These are phyloP conservation scores for Suillus fuscotomentosus DNA, from an alignment of 768 basidiomycete species.

Conservation along the genomic window DNA sequence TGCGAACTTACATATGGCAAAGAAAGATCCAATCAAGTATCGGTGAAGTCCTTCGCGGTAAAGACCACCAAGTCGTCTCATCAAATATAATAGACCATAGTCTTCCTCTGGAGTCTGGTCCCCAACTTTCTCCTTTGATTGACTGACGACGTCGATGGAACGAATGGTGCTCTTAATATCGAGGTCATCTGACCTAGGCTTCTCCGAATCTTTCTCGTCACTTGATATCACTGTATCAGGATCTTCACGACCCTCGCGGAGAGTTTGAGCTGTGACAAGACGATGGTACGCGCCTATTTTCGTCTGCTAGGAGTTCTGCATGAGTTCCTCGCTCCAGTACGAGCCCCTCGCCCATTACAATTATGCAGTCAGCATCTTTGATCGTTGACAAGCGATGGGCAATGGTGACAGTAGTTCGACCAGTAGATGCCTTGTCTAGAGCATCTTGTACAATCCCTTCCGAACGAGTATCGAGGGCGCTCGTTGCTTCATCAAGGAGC, in stretches of 20 bases:
- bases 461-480: conserved; percentile 48
- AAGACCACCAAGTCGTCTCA: conserved; percentile 36
- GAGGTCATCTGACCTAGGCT: conserved; percentile 29
- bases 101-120: background rate
- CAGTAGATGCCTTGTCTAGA: conserved; percentile 46
- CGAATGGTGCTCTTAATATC: conserved; percentile 20
- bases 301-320: conserved; percentile 33
- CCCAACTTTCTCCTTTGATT: background rate
- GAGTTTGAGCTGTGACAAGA: conserved; percentile 43
- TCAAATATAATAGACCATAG: conserved; percentile 35
- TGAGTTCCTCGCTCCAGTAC: conserved; percentile 47
- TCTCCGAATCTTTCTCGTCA: conserved; percentile 19
- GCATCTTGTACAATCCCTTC: conserved; percentile 55
- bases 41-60: conserved; percentile 35
- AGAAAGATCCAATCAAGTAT: conserved; percentile 37
- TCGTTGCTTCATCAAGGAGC: conserved; percentile 49
- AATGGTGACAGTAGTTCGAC: conserved; percentile 35
- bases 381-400: conserved; percentile 39
- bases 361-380: conserved; percentile 42
- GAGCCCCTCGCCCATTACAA: conserved; percentile 44
- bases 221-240: conserved; percentile 8
- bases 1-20: conserved; percentile 27
- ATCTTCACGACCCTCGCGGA: conserved; percentile 26
- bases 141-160: conserved; percentile 16
- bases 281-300: conserved; percentile 40